Conservation (phyloP, 768 basidiomycete genomes). For the Royoungia palumana region DNA sequence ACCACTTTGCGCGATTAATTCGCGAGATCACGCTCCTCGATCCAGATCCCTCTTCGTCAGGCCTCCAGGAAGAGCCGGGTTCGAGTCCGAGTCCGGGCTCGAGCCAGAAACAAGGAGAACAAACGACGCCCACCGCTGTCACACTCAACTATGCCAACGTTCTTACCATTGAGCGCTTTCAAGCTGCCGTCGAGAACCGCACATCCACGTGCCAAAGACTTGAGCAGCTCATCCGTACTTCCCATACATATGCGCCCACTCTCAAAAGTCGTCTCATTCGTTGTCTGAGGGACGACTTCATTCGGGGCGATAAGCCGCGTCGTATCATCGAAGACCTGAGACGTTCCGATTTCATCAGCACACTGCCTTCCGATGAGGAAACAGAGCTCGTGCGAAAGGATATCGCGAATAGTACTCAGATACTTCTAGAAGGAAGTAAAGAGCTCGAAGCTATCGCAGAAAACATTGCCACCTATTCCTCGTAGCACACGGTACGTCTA, state of each 20-base stretch:
- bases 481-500: conserved; percentile 11
- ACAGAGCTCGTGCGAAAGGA: conserved; percentile 21
- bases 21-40: conserved; percentile 14
- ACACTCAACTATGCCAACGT: conserved; percentile 25
- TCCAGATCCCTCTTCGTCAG: neutral
- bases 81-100: conserved; percentile 3
- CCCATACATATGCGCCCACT: conserved; percentile 16
- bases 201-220: conserved; percentile 27
- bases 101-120: conserved; percentile 1
- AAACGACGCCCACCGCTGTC: neutral
- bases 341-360: conserved; percentile 26
- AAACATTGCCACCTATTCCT: conserved; percentile 19
- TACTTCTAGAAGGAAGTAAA: conserved; percentile 26
- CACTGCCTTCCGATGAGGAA: conserved; percentile 13
- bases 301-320: conserved; percentile 25
- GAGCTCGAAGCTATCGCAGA: conserved; percentile 26
- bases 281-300: conserved; percentile 25
- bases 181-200: conserved; percentile 26
- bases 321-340: conserved; percentile 24
- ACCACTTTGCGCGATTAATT: conserved; percentile 22
- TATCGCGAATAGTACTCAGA: conserved; percentile 22
- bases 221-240: conserved; percentile 26
- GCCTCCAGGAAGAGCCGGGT: conserved; percentile 4
- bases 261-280: conserved; percentile 17
- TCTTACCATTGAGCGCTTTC: conserved; percentile 27